Base-by-base conservation (phyloP, 192 early-diverging fungal species). In the Spinellus fusiger region DNA sequence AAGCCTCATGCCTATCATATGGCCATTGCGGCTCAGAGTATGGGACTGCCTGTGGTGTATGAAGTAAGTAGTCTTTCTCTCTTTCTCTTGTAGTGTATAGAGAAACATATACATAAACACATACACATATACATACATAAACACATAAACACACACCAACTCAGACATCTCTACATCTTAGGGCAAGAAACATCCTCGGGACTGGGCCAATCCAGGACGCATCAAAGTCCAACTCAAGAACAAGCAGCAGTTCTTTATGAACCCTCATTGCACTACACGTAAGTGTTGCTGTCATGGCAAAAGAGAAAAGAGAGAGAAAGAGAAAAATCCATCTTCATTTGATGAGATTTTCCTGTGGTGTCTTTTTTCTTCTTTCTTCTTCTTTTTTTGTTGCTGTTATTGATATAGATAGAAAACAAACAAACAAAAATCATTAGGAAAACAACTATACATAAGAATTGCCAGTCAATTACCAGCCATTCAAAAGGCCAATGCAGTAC, bases 131-230 rank as follows among this genome's bases (percentile, higher is more conserved):
- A n/a, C n/a, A n/a, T n/a, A n/a, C n/a, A n/a, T n/a, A n/a, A n/a
- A n/a, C n/a, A n/a, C n/a, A n/a, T n/a, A n/a, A n/a, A n/a, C n/a
- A n/a, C n/a, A n/a, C n/a, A n/a, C n/a, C n/a, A n/a, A n/a, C n/a
- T n/a, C n/a, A 32, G 3, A 6, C 6, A 37, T 37, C 49, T 56
- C 20, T 25, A 3, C 26, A 9, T 34, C 34, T 25, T 48, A 71
- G 62, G 55, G 57, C 61, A 89, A 89, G 66, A 79, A 75, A 25
- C 85, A 89, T 58, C 88, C 88, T 26, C 59, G 79, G 9, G 88
- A 89, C 50, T 87, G 84, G 73, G 82, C 83, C 16, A 86, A 82
- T 38, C 82, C 82, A 22, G 88, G 88, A 9, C 77, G 88, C 9
- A 84, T 86, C 26, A 80, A 84, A 4, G 86, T 87, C 0, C 70